Percentiles rank a stretch among this genome's conserved stretches.
These are phyloP conservation scores for Trapa incisa DNA, from an alignment of 345 rosid species.

Conservation along the genomic window DNA sequence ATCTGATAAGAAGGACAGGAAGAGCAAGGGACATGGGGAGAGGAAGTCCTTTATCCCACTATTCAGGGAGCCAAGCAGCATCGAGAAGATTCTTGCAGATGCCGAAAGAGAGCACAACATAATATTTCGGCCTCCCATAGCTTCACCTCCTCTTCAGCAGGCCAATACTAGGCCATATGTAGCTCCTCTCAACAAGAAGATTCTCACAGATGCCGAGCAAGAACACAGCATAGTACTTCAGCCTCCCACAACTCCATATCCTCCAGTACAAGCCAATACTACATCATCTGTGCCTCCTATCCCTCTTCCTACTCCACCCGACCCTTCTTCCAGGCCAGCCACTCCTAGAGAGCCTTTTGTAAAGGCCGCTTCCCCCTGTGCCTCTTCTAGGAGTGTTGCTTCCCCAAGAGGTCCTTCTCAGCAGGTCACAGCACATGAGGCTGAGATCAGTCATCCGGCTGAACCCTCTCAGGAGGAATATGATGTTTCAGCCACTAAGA, in stretches of 20 bases:
- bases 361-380: constrained; percentile 34
- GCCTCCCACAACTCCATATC: constrained; percentile 62
- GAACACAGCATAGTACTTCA: constrained; percentile 58
- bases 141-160: constrained; percentile 43
- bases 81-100: constrained; percentile 83
- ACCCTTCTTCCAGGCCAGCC: constrained; percentile 31
- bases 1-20: constrained; percentile 48
- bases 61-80: constrained; percentile 78
- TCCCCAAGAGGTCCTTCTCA: constrained; percentile 11
- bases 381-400: constrained; percentile 29
- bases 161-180: constrained; percentile 38
- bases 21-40: constrained; percentile 59
- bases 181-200: constrained; percentile 42
- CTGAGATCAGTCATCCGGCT: constrained; percentile 39
- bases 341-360: constrained; percentile 50
- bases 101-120: constrained; percentile 79
- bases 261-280: constrained; percentile 27
- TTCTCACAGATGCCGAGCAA: constrained; percentile 83
- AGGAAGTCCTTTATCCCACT: constrained; percentile 70
- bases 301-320: constrained; percentile 23
- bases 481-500: constrained; percentile 59
- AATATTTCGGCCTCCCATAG: constrained; percentile 61
- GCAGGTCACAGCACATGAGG: constrained; percentile 17
- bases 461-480: constrained; percentile 52
- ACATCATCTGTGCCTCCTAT: constrained; percentile 23